Base-by-base conservation (phyloP, 805 yeast genomes). In the Grigorovia transvaalensis region DNA sequence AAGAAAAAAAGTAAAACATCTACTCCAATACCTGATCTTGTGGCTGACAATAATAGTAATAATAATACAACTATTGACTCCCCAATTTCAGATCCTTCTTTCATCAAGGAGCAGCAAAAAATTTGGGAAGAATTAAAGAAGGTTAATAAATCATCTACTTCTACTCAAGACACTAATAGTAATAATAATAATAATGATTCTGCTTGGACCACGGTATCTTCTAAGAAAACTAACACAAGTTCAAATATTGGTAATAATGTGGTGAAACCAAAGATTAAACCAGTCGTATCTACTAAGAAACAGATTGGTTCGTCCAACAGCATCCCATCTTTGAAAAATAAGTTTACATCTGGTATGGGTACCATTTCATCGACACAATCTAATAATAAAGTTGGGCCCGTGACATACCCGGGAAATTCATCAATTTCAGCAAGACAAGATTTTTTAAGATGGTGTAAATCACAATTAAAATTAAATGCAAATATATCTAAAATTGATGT, bases 401-500 rank as follows among this genome's bases (percentile, higher is more conserved):
- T 57, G 1, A 44, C 44, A 41, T 62, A 59, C 35, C 60, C 73
- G 1, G 61, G 70, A n/a, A 63, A 61, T 47, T 53, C 67, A 15
- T 64, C 67, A 7, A 63, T 64, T 19, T 72, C 78, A 18, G 71
- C 74, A 12, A 76, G 80, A 41, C 80, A 81, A 63, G 87, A 82
- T 53, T 84, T 85, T 55, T 67, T 85, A 55, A 66, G 73, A 19
- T 85, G 95, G 95, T 84, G 88, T 54, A 78, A 87, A 59, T 64
- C 79, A 3, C 79, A 82, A 56, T 73, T 85, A 75, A 73, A 74
- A 51, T 73, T 91, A 64, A 83, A 87, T 63, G 77, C 82, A 9
- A 83, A 87, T 17, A 89, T 90, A 44, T 82, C 88, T 44, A 76
- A 76, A 47, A 86, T 84, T 56, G 96, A 86, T 64, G 80, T 93